Base-by-base conservation (phyloP, 352 stramenopile genomes). In the Phytophthora ramorum region DNA sequence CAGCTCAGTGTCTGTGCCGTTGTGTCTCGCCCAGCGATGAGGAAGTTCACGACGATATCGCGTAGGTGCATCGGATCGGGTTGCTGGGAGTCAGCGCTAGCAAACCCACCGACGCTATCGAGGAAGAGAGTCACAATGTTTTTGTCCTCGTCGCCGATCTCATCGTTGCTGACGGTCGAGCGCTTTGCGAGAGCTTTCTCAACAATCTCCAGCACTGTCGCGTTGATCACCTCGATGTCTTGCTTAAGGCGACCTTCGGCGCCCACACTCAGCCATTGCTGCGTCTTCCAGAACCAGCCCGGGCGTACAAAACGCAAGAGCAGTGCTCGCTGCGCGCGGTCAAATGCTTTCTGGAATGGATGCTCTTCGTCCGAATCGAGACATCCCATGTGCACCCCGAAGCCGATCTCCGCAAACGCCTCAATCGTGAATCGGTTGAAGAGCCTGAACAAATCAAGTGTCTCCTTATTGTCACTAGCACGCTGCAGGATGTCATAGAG, bases 21-120 rank as follows among this genome's bases (percentile, higher is more conserved):
- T 0, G 88, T 89, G 63, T 96, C 85, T 3, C 88, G 75, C 3
- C 87, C 87, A 32, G 85, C 87, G 40, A 96, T 75, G 28, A 96
- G 58, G 63, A 96, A 90, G 58, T 81, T 93, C 22, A 96, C 66
- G 16, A 91, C 78, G 13, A 96, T 78, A 61, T 95, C 79, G 17
- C 82, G 81, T 3, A 95, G 41, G 44, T 71, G 78, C 3, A 38
- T 55, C 10, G 72, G 60, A 19, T 79, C 70, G 30, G 81, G 66
- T 3, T 50, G 12, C 0, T 54, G 7, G 0, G 30, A 12, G 7
- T 77, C 40, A 35, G 73, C 72, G 4, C 70, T 64, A 4, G 62
- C 57, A 3, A 69, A 66, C 40, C 43, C 46, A 17, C 19, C 13
- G 32, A 59, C 37, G 4, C 43, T 53, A 22, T 73, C 54, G 6